These are phyloP conservation scores for Cicer bijugum DNA, from an alignment of 306 rosid species.

Conservation along the genomic window DNA sequence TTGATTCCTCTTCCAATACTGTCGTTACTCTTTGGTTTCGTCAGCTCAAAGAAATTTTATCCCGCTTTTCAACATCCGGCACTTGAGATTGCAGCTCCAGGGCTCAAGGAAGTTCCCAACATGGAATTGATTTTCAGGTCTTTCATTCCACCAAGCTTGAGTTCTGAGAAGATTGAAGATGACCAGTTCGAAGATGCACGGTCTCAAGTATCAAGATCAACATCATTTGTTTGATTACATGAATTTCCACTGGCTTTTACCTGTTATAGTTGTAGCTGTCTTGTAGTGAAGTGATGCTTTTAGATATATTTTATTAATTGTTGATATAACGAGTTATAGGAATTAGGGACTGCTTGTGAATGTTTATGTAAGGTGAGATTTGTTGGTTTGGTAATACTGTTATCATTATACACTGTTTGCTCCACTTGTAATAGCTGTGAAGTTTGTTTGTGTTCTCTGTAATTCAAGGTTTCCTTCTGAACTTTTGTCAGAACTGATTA, in stretches of 20 bases:
- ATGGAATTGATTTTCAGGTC: slow-evolving; percentile 71
- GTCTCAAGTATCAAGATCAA: slow-evolving; percentile 66
- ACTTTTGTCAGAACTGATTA: neutral
- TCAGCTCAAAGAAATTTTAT: slow-evolving; percentile 72
- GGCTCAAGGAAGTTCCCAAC: slow-evolving; percentile 65
- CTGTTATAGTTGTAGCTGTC: slow-evolving; percentile 35
- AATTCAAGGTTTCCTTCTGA: slow-evolving; percentile 16
- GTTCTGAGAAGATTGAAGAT: slow-evolving; percentile 66
- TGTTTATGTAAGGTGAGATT: slow-evolving; percentile 35
- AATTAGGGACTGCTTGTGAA: slow-evolving; percentile 37
- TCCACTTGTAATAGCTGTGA: slow-evolving; percentile 31
- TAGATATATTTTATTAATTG: slow-evolving; percentile 45
- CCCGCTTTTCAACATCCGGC: slow-evolving; percentile 56
- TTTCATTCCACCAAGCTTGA: slow-evolving; percentile 79
- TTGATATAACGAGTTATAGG: slow-evolving; percentile 51
- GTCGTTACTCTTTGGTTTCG: slow-evolving; percentile 57
- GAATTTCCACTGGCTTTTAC: slow-evolving; percentile 31
- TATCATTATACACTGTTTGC: slow-evolving; percentile 2
- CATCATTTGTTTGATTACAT: slow-evolving; percentile 53
- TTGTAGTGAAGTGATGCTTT: slow-evolving; percentile 33
- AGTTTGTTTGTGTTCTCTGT: slow-evolving; percentile 9
- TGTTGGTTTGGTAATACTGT: slow-evolving; percentile 36
- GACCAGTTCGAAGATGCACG: slow-evolving; percentile 76
- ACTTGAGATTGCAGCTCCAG: slow-evolving; percentile 63
- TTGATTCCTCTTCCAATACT: slow-evolving; percentile 68